A percentile compares a stretch with the other conserved stretches of the same genome.
phyloP scores from a whole-genome alignment of 805 yeast species.

The Candida quercuum region DNA sequence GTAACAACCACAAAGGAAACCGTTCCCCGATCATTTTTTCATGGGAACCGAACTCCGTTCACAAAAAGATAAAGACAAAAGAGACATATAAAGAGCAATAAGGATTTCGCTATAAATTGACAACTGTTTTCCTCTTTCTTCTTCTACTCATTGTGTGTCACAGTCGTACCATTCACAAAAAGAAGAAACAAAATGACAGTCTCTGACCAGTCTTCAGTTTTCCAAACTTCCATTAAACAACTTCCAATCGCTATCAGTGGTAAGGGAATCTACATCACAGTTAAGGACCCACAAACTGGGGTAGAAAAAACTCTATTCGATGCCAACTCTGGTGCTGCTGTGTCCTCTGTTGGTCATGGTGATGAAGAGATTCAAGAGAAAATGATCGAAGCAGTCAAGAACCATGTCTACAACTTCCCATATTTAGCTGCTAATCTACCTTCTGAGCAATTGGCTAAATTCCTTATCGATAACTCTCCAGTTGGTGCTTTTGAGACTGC shows the following conservation, averaged over 20 bases:
- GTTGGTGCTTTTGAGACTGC: slow-evolving; percentile 38
- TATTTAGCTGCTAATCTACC: slow-evolving; percentile 26
- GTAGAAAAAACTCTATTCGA: slow-evolving; percentile 30
- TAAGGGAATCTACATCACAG: slow-evolving; percentile 31
- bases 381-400: slow-evolving; percentile 34
- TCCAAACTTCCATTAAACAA: slow-evolving; percentile 28
- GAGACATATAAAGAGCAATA: no score
- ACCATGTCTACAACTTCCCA: slow-evolving; percentile 33
- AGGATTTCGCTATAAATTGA: no score
- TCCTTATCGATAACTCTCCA: slow-evolving; percentile 40
- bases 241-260: slow-evolving; percentile 32
- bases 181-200: neutral
- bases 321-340: slow-evolving; percentile 47
- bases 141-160: no score
- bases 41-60: no score
- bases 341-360: slow-evolving; percentile 42
- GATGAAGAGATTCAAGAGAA: slow-evolving; percentile 35
- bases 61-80: no score
- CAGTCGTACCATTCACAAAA: no score
- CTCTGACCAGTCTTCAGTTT: slow-evolving; percentile 15
- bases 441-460: slow-evolving; percentile 37
- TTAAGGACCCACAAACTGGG: slow-evolving; percentile 33
- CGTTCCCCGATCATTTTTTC: no score
- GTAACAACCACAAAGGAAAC: no score
- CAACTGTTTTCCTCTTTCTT: no score